phyloP scores from a whole-genome alignment of 108 stramenopile species.

The Aureococcus anophagefferens region DNA sequence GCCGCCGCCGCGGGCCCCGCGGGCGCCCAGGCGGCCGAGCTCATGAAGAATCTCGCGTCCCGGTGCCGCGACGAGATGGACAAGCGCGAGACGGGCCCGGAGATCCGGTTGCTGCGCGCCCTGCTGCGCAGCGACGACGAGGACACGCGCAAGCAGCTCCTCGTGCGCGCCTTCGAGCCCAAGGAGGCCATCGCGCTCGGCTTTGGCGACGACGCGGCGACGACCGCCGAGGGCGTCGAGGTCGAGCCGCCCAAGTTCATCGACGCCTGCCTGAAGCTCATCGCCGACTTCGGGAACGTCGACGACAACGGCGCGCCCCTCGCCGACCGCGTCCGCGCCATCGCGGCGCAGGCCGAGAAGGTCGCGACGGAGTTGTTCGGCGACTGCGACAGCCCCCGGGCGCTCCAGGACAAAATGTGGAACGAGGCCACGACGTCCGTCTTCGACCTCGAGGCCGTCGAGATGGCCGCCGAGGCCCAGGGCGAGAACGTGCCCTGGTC shows the following conservation, averaged over 20 bases:
- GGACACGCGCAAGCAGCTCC: slow-evolving; percentile 49
- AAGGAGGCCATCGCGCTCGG: slow-evolving; percentile 57
- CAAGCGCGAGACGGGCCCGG: slow-evolving; percentile 56
- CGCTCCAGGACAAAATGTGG: slow-evolving; percentile 76
- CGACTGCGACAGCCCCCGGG: slow-evolving; percentile 66
- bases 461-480: slow-evolving; percentile 63
- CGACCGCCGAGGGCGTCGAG: slow-evolving; percentile 43
- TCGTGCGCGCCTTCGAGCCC: slow-evolving; percentile 75
- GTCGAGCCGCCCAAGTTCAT: slow-evolving; percentile 79
- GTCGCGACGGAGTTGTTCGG: slow-evolving; percentile 78
- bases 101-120: slow-evolving; percentile 50
- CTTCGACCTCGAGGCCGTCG: slow-evolving; percentile 73
- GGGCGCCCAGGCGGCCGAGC: slow-evolving; percentile 47
- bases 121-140: slow-evolving; percentile 57
- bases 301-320: slow-evolving; percentile 68
- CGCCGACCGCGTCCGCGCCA: slow-evolving; percentile 56
- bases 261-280: slow-evolving; percentile 71
- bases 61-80: slow-evolving; percentile 69
- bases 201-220: slow-evolving; percentile 18
- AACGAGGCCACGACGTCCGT: slow-evolving; percentile 73
- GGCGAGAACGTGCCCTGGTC: slow-evolving; percentile 73
- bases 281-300: slow-evolving; percentile 76
- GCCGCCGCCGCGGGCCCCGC: slow-evolving; percentile 60
- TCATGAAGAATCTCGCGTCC: slow-evolving; percentile 56
- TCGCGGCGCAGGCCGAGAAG: slow-evolving; percentile 72